These are phyloP conservation scores for Manihot esculenta DNA, from an alignment of 441 rosid species.

Conservation along the genomic window DNA sequence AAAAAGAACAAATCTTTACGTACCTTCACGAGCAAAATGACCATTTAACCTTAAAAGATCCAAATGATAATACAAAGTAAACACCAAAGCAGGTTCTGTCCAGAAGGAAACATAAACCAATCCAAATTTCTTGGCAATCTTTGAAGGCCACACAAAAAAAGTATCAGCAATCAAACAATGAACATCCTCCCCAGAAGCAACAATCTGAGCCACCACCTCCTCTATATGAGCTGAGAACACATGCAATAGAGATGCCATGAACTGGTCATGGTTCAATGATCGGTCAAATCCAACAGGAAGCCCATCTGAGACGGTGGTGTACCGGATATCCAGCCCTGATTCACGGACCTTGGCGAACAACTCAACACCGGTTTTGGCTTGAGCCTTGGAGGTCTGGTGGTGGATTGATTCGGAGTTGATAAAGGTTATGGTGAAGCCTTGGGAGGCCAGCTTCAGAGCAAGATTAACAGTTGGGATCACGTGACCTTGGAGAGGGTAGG, in stretches of 20 bases:
- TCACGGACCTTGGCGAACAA: constrained; percentile 42
- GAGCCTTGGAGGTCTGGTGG: constrained; percentile 38
- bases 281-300: constrained; percentile 61
- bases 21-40: constrained; percentile 55
- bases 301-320: constrained; percentile 56
- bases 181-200: constrained; percentile 36
- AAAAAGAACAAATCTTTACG: not conserved
- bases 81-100: constrained; percentile 70
- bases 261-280: constrained; percentile 57
- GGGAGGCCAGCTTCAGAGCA: constrained; percentile 67
- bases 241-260: constrained; percentile 43
- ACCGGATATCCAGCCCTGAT: constrained; percentile 55
- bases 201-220: constrained; percentile 32
- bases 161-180: constrained; percentile 60
- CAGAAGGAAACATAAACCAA: constrained; percentile 60
- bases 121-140: constrained; percentile 49
- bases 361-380: constrained; percentile 24
- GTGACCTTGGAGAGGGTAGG: constrained; percentile 74
- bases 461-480: constrained; percentile 56
- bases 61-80: constrained; percentile 50
- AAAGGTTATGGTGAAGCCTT: constrained; percentile 65
- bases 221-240: constrained; percentile 56
- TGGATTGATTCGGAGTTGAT: constrained; percentile 59
- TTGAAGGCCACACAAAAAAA: constrained; percentile 56
- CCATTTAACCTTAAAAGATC: constrained; percentile 51